Conservation (phyloP, 257 asterid species). For the Vinca minor region DNA sequence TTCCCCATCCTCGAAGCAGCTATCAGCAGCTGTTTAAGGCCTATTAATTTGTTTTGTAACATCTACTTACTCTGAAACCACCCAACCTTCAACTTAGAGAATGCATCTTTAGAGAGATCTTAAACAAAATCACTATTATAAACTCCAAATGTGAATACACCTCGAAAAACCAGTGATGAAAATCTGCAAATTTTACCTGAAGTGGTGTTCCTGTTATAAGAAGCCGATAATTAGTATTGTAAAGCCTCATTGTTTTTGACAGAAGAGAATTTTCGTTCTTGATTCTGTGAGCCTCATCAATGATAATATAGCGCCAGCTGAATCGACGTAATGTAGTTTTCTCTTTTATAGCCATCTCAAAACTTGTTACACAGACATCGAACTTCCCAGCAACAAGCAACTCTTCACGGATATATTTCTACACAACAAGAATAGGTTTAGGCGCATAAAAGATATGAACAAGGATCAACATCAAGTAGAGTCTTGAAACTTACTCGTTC, state of each 20-base stretch:
- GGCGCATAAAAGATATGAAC: neutral
- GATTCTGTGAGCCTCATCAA: slow-evolving; percentile 98
- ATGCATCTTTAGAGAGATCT: neutral
- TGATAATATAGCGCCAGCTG: slow-evolving; percentile 95
- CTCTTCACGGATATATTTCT: slow-evolving; percentile 88
- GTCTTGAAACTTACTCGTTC: slow-evolving; percentile 62
- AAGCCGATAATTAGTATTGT: slow-evolving; percentile 82
- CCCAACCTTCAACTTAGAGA: too few relatives aligned
- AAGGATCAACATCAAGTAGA: neutral
- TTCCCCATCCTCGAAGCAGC: neutral
- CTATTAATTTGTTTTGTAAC: neutral
- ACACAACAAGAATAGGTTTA: slow-evolving; percentile 16
- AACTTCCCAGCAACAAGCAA: slow-evolving; percentile 95
- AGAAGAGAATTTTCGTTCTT: slow-evolving; percentile 96
- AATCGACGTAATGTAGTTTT: slow-evolving; percentile 77
- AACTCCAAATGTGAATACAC: neutral
- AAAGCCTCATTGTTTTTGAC: slow-evolving; percentile 90
- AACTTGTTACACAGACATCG: slow-evolving; percentile 96
- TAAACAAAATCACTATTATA: neutral
- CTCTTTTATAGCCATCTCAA: slow-evolving; percentile 98
- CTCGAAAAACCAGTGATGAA: neutral
- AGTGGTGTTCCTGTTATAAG: slow-evolving; percentile 98
- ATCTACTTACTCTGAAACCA: neutral
- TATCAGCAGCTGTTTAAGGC: neutral
- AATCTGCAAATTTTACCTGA: slow-evolving; percentile 45